Base-by-base conservation (phyloP, 1,284 basidiomycete species). In the Porodaedalea pini region DNA sequence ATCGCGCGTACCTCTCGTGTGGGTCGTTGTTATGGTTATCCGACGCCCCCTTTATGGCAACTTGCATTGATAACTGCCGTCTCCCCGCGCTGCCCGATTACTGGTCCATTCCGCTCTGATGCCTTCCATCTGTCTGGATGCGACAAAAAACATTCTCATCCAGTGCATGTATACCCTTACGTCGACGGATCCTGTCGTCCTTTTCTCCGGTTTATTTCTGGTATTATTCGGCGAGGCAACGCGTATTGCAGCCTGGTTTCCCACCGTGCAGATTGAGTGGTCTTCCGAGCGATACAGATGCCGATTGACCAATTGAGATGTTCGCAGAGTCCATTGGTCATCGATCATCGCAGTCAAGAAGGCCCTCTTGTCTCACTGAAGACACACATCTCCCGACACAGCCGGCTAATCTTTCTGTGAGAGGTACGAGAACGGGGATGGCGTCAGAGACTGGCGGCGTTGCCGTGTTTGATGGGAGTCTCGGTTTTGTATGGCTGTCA, bases 1-100 rank as follows among this genome's bases (percentile, higher is more conserved):
- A 51, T 54, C 37, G 19, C 36, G 47, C 32, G 53, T 59, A 59
- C 57, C 57, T 55, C 32, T 50, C 5, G 15, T 40, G 15, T 34
- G 57, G 57, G 52, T 59, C 53, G 57, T 47, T 47, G 56, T 47
- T 58, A 58, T 52, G 56, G 56, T 37, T 37, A 51, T 52, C n/a
- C 37, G 25, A 25, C 25, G 34, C 10, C 27, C 37, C 44, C 43
- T 11, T 23, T 49, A 47, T 55, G 54, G 54, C 27, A 48, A 55
- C 54, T 49, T 32, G 32, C 23, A 10, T 39, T 11, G 49, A 29
- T 23, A 8, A 17, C 15, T 40, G 21, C 27, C 37, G 40, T 57
- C 49, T 57, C 56, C 49, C 56, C 56, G 56, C 15, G 17, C 32
- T 44, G 56, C 49, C 56, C 56, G 56, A 29, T 31, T 40, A 25